Evolutionary conservation across 106 monocot species (phyloP).

Genomic region (Dendrobium nobile): DNA sequence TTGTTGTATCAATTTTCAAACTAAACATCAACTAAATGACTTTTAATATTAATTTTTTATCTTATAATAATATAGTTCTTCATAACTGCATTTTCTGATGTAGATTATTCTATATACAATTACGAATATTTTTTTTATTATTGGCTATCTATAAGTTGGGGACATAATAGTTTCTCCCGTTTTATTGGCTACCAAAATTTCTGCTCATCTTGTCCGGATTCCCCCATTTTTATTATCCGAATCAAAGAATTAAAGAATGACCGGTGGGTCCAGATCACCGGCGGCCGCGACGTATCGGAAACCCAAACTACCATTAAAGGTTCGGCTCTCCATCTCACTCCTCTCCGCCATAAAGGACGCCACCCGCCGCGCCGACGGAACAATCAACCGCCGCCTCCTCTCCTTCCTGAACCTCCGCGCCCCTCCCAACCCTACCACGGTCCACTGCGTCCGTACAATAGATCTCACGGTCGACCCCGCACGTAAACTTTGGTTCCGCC

Average conservation of each 20-base stretch:
- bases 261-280: neutral
- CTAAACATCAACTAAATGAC: too few species aligned
- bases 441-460: conserved; percentile 32
- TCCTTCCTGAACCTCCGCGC: conserved; percentile 20
- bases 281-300: neutral
- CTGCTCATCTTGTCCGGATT: too few species aligned
- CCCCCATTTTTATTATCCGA: too few species aligned
- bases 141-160: too few species aligned
- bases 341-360: conserved; percentile 20
- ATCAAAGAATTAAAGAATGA: neutral
- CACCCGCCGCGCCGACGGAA: conserved; percentile 53
- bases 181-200: too few species aligned
- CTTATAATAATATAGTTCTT: too few species aligned
- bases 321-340: conserved; percentile 18
- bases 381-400: conserved; percentile 54
- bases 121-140: too few species aligned
- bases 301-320: conserved; percentile 8
- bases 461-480: conserved; percentile 41
- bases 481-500: conserved; percentile 34
- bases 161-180: too few species aligned
- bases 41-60: too few species aligned
- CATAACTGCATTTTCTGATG: too few species aligned
- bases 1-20: too few species aligned
- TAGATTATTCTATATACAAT: too few species aligned
- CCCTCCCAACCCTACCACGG: conserved; percentile 21